These are phyloP conservation scores for Lithospermum erythrorhizon DNA, from an alignment of 257 asterid species.

Conservation along the genomic window DNA sequence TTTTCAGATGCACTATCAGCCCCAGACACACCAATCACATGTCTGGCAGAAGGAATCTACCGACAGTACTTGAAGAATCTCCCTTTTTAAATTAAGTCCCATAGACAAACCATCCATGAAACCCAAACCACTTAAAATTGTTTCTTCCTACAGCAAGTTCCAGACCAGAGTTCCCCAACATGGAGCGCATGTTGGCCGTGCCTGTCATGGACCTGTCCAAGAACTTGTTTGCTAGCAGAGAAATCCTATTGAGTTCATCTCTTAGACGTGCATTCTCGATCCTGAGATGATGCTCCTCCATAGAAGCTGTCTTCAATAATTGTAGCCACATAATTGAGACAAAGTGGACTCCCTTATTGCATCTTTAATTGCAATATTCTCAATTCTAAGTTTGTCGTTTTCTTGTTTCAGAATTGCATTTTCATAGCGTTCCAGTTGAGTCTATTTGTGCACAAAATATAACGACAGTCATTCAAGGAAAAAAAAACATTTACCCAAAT, in stretches of 20 bases:
- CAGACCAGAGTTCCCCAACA: slow-evolving; percentile 29
- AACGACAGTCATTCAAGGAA: neutral
- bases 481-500: too few species aligned
- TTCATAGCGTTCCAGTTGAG: slow-evolving; percentile 53
- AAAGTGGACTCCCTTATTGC: slow-evolving; percentile 44
- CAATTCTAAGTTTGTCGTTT: slow-evolving; percentile 48
- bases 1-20: slow-evolving; percentile 28
- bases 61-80: slow-evolving; percentile 23
- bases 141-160: slow-evolving; percentile 59
- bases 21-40: slow-evolving; percentile 16
- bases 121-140: slow-evolving; percentile 24
- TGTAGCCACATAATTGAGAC: slow-evolving; percentile 51
- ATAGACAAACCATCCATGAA: slow-evolving; percentile 14
- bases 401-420: slow-evolving; percentile 45
- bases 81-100: slow-evolving; percentile 42
- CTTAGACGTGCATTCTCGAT: slow-evolving; percentile 46
- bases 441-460: slow-evolving; percentile 13
- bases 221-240: slow-evolving; percentile 35
- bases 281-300: slow-evolving; percentile 47
- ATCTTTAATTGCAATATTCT: slow-evolving; percentile 43
- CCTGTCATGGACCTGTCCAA: slow-evolving; percentile 32
- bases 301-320: slow-evolving; percentile 44
- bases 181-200: slow-evolving; percentile 11
- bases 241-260: slow-evolving; percentile 47
- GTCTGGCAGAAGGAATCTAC: slow-evolving; percentile 23